Base-by-base conservation (phyloP, 2,329 filamentous ascomycete species). In the Lecanicillium sp. region DNA sequence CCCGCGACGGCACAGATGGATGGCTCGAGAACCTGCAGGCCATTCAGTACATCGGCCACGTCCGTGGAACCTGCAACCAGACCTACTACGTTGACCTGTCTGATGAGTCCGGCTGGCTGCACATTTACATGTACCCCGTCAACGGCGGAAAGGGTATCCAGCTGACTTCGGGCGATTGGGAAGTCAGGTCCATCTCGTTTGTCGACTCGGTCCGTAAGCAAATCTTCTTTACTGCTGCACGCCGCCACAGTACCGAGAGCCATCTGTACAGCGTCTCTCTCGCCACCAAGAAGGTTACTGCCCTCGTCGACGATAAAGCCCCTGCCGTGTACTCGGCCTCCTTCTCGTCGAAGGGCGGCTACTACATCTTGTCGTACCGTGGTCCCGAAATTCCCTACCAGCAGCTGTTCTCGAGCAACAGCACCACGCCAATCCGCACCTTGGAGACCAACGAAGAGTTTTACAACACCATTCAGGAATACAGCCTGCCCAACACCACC, bases 361-460 rank as follows among this genome's bases (percentile, higher is more conserved):
- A 78, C 62, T 83, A 83, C 50, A 72, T 84, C 30, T 69, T 83
- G 3, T 70, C 63, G 37, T 85, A 85, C 52, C 58, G 62, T 14
- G 80, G 80, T 0, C 80, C 80, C 0, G 73, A 83, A 39, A 73
- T 85, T 0, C 80, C 80, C 0, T 83, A 82, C 57, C 78, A 84
- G 50, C 76, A 82, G 45, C 65, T 85, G 1, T 82, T 81, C 58
- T 61, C 71, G 0, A 53, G 70, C 43, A 73, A 79, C 51, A 67
- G 69, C 15, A 71, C 49, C 7, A 66, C 60, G 25, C 70, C 78
- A 0, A 55, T 83, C 8, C 70, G 73, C 5, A 75, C 70, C 0
- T 64, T 85, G 8, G 71, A 73, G 9, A 70, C 72, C 50, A 84
- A 84, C 53, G 67, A 69, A n/a, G 64, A 53, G 0, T 64, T 82